A percentile compares a stretch with the other conserved stretches of the same genome.
phyloP scores from a whole-genome alignment of 2,329 filamentous ascomycete genomes.

The Myotisia sp. region DNA sequence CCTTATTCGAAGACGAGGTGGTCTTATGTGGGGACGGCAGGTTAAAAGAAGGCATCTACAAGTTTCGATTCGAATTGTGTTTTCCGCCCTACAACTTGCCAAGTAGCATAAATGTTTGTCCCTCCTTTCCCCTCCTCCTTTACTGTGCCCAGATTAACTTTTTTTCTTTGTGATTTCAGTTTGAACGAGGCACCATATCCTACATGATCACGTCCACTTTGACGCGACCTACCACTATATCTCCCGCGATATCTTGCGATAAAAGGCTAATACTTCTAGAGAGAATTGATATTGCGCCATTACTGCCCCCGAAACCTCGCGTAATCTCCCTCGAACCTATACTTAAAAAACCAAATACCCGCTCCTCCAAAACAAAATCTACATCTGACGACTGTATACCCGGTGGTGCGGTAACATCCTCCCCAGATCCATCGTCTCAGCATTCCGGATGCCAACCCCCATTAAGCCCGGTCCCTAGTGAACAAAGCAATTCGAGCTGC shows the following conservation, averaged over 20 bases:
- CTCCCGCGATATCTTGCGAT: conserved; percentile 65
- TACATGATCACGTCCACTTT: conserved; percentile 84
- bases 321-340: conserved; percentile 81
- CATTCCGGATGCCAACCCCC: conserved; percentile 20
- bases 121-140: conserved; percentile 8
- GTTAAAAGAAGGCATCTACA: conserved; percentile 49
- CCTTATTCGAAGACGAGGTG: conserved; percentile 50
- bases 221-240: conserved; percentile 75
- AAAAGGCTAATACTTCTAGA: conserved; percentile 67
- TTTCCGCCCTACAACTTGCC: conserved; percentile 47
- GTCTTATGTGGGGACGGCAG: conserved; percentile 51
- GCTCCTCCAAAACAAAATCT: conserved; percentile 32
- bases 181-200: conserved; percentile 83
- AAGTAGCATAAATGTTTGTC: conserved; percentile 86
- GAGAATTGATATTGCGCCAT: conserved; percentile 65
- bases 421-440: conserved; percentile 16
- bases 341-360: conserved; percentile 50
- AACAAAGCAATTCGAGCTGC: conserved; percentile 56
- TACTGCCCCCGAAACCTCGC: conserved; percentile 60
- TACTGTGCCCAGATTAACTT: conserved; percentile 8
- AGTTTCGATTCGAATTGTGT: conserved; percentile 50
- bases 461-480: conserved; percentile 44
- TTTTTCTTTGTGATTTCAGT: conserved; percentile 40
- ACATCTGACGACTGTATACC: conserved; percentile 34
- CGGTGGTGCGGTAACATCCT: conserved; percentile 17